Conservation (phyloP, 2,329 filamentous ascomycete species). For the Metarhizium guizhouense region DNA sequence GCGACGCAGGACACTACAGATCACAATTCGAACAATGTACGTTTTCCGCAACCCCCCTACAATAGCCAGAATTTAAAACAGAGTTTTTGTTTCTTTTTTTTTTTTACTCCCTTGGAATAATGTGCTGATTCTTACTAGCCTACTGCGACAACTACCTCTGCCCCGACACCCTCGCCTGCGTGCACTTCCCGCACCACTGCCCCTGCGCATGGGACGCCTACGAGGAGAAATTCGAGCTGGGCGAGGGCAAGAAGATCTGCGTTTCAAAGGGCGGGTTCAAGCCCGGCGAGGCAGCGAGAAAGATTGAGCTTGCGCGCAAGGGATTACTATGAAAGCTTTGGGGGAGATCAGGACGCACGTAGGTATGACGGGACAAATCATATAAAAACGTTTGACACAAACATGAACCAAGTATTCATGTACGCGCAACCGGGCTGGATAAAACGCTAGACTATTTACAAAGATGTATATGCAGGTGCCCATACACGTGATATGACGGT, state of each 20-base stretch:
- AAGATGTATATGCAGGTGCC: no score
- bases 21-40: constrained; percentile 59
- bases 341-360: background rate
- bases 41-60: constrained; percentile 8
- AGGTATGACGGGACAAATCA: background rate
- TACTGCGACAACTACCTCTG: constrained; percentile 90
- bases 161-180: constrained; percentile 87
- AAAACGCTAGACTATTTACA: background rate
- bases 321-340: constrained; percentile 44
- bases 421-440: background rate
- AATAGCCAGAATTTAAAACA: no score
- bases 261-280: constrained; percentile 68
- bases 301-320: constrained; percentile 73
- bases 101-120: no score
- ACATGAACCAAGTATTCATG: background rate
- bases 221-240: constrained; percentile 70
- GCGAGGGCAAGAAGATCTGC: constrained; percentile 65
- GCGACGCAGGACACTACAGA: constrained; percentile 75
- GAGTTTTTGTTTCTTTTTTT: background rate
- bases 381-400: background rate
- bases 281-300: constrained; percentile 60
- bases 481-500: no score
- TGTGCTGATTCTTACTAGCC: constrained; percentile 36
- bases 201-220: constrained; percentile 74
- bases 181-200: constrained; percentile 94